A percentile compares a stretch with the other conserved stretches of the same genome.
These are phyloP conservation scores for Daldinia caldariorum DNA, from an alignment of 495 filamentous ascomycete species.

Conservation along the genomic window DNA sequence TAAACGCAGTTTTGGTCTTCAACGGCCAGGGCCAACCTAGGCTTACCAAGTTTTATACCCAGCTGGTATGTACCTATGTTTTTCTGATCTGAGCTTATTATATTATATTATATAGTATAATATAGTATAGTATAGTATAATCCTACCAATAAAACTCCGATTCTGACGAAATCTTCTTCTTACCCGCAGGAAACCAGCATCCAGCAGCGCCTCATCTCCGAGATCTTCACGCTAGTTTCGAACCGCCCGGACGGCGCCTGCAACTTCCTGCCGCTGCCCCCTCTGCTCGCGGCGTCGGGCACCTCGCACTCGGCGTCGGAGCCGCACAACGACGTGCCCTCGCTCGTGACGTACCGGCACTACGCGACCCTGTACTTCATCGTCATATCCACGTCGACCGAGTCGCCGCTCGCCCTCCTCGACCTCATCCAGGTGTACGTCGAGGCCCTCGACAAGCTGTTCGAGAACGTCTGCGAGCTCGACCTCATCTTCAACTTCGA, in stretches of 20 bases:
- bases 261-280: constrained; percentile 86
- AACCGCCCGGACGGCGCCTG: constrained; percentile 87
- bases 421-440: constrained; percentile 99
- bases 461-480: constrained; percentile 98
- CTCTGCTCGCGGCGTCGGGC: constrained; percentile 60
- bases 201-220: constrained; percentile 93
- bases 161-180: neutral
- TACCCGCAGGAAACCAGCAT: constrained; percentile 83
- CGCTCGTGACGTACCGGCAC: constrained; percentile 97
- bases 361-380: constrained; percentile 99
- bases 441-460: constrained; percentile 90
- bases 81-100: neutral
- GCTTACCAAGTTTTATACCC: constrained; percentile 98
- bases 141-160: constrained; percentile 5
- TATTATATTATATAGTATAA: too few species aligned
- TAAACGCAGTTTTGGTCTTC: constrained; percentile 98
- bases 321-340: constrained; percentile 84
- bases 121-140: too few species aligned
- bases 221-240: constrained; percentile 97
- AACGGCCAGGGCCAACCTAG: constrained; percentile 97
- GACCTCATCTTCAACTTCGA: constrained; percentile 99
- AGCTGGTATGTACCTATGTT: constrained; percentile 70
- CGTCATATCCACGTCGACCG: constrained; percentile 95
- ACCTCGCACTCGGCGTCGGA: constrained; percentile 67
- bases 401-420: constrained; percentile 93